Percentiles rank a stretch among this genome's conserved stretches.
phyloP scores from a whole-genome alignment of 1,139 yeast species.

The Kodamaea alishanica region DNA sequence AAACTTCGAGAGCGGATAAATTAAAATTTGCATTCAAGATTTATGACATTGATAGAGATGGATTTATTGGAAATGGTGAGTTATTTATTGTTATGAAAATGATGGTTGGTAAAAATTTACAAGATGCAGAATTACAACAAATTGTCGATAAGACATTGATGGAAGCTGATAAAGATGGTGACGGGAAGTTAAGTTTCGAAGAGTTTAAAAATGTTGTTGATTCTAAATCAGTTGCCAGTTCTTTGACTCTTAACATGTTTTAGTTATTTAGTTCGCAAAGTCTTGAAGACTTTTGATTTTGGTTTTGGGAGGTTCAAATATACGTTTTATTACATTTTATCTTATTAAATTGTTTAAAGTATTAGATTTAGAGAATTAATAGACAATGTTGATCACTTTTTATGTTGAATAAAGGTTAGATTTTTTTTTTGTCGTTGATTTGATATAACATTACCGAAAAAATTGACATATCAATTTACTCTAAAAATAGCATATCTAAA shows the following conservation, averaged over 20 bases:
- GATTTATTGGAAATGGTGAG: conserved; percentile 93
- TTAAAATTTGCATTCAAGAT: conserved; percentile 86
- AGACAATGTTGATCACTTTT: too few relatives aligned
- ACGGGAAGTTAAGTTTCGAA: conserved; percentile 79
- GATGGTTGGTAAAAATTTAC: conserved; percentile 94
- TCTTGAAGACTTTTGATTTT: neutral
- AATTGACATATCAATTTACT: too few relatives aligned
- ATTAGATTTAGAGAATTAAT: neutral
- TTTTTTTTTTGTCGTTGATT: too few relatives aligned
- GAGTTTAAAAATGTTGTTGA: conserved; percentile 80
- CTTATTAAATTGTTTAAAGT: neutral
- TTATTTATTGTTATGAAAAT: conserved; percentile 85
- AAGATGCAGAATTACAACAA: conserved; percentile 87
- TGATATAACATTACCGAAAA: too few relatives aligned
- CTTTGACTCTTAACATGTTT: conserved; percentile 50
- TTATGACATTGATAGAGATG: conserved; percentile 94
- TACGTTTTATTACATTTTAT: neutral
- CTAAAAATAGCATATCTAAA: too few relatives aligned
- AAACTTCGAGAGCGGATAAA: conserved; percentile 80
- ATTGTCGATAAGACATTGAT: conserved; percentile 92
- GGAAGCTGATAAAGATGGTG: conserved; percentile 92
- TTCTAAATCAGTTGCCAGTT: conserved; percentile 58
- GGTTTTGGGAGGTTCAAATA: neutral
- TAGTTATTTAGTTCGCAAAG: conserved; percentile 11
- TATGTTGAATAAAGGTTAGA: too few relatives aligned